Evolutionary conservation across 805 yeast genomes (phyloP), one percentile per base, ranked within the genome.

Genomic region (Debaryomyces castellii): DNA sequence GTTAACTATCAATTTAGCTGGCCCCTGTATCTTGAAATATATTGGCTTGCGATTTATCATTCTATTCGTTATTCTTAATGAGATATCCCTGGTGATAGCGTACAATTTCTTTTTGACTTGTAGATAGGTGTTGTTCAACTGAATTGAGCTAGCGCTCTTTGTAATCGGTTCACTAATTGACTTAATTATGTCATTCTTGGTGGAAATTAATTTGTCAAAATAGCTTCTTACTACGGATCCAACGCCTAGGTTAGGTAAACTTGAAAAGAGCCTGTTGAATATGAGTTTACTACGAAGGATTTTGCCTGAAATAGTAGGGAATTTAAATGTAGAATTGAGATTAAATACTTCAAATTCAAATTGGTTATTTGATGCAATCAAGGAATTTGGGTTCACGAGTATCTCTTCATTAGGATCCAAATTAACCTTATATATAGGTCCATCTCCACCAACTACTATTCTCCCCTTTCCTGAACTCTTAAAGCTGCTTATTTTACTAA

Each of bases 381-480:
- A 54, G 17, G 71, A 56, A 18, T 62, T 59, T 5, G 80, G 74
- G 44, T 62, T 67, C 5, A 76, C 58, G 32, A 62, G 56, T 10
- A 77, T 51, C 12, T 62, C 52, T 52, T 77, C 82, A 16, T 57
- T 60, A n/a, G 60, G 56, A 1, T 44, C 49, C 27, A 77, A 46
- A 5, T 59, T 54, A 5, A 76, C 49, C 22, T 71, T 65, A n/a
- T 69, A 56, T 7, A 75, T 44, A 46, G 72, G 72, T 17, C 74
- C 72, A 0, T 66, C 61, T 2, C 74, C 70, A 20, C 69, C 60
- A 17, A 77, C 48, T 4, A 75, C 73, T 6, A 76, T 39, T 2
- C 48, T 52, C 1, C 81, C 81, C 16, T 62, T 62, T 1, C 80
- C 80, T 5, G 18, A 23, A 14, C 64, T 60, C 18, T 50, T 38